Percentiles rank a stretch among this genome's conserved stretches.
These are phyloP conservation scores for Kwoniella sp. DNA, from an alignment of 768 basidiomycete species.

Conservation along the genomic window DNA sequence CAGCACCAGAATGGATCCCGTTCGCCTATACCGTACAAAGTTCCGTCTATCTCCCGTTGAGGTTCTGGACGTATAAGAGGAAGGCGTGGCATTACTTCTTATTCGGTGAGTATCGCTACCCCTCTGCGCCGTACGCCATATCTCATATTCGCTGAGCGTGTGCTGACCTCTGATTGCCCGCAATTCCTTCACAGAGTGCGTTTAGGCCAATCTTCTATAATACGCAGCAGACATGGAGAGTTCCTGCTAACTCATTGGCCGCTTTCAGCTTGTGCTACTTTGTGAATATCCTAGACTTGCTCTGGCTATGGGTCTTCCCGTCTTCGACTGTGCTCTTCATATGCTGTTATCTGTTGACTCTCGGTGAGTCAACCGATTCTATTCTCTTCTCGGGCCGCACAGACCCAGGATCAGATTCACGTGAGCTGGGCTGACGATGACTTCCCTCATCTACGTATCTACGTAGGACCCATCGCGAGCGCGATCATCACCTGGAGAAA, in stretches of 20 bases:
- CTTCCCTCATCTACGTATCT: background rate
- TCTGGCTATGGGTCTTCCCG: constrained; percentile 90
- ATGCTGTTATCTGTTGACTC: constrained; percentile 88
- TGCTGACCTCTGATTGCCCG: too few species aligned
- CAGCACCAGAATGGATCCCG: constrained; percentile 87
- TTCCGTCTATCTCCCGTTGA: constrained; percentile 76
- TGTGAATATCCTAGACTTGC: constrained; percentile 83
- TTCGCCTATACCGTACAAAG: constrained; percentile 79
- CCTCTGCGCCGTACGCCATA: too few species aligned
- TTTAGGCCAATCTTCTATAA: too few species aligned
- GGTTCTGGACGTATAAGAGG: constrained; percentile 85
- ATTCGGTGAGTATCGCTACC: constrained; percentile 61
- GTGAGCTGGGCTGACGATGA: background rate
- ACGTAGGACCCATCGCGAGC: constrained; percentile 74
- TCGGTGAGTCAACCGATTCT: constrained; percentile 59
- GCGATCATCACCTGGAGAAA: constrained; percentile 99
- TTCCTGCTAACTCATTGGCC: background rate
- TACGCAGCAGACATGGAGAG: too few species aligned
- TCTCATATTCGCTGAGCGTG: too few species aligned
- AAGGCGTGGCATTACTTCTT: constrained; percentile 93
- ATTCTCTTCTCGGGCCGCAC: too few species aligned
- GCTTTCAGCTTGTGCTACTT: constrained; percentile 72
- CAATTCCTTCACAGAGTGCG: constrained; percentile 16
- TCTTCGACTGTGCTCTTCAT: constrained; percentile 75
- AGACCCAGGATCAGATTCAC: too few species aligned